Evolutionary conservation across 345 rosid species (phyloP), one percentile per base, ranked within the genome.

Genomic region (Citrus unshiu): DNA sequence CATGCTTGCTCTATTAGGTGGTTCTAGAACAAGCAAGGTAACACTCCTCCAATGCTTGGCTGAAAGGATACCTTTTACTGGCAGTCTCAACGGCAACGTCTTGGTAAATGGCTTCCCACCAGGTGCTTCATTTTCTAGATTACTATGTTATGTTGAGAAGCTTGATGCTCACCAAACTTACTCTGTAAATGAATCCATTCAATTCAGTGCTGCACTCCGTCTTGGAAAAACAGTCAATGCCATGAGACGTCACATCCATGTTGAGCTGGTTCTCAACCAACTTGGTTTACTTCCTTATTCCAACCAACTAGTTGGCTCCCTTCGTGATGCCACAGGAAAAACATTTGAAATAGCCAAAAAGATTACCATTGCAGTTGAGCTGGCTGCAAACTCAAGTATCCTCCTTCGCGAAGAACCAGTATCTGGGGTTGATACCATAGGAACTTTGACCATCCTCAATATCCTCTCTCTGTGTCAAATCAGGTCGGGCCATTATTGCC

Each of bases 131-230:
- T 73, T 67, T 75, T 77, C 82, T 56, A 81, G 76, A 54, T 40
- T 77, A 62, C 58, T 82, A 19, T 79, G 84, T 68, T 85, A 82
- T 40, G 85, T 82, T 29, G 79, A 85, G 73, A 62, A 72, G 82
- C 78, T 80, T 1, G 82, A 80, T 72, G 78, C 84, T 29, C 88
- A 85, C 74, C 82, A 82, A 62, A 80, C 84, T 64, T 82, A 70
- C 64, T 60, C 85, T 32, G 75, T 85, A n/a, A 68, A 74, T 39
- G 87, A 85, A 73, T 82, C 87, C 59, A 85, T 82, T 74, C 85
- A 80, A 57, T 85, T 85, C 82, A 80, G 82, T 78, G 82, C 84
- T 21, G 82, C 80, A 66, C 84, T 82, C 54, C 79, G 77, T 51
- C 83, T 82, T 16, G 82, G 82, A 67, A 40, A 78, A 72, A 67